Base-by-base conservation (phyloP, 2,329 filamentous ascomycete genomes). In the Colletotrichum liriopes region DNA sequence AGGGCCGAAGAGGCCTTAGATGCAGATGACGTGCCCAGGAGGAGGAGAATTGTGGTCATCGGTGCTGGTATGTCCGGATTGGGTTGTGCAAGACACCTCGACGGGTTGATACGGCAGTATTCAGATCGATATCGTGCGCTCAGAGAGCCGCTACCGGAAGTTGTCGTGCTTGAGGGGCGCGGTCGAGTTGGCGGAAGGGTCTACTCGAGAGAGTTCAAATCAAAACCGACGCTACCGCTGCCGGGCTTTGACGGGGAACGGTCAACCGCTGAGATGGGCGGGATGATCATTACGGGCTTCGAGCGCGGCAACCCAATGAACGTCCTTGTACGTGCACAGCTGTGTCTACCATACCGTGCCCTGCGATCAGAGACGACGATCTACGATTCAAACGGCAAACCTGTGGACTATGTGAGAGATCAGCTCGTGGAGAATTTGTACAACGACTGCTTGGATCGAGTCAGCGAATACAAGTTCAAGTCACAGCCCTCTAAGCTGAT, bases 201-300 rank as follows among this genome's bases (percentile, higher is more conserved):
- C 26, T 98, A 98, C 82, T 99, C 96, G 65, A 94, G 89, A 65
- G 83, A 88, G 32, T 88, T 92, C 74, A 85, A 85, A 87, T 91
- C 84, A 84, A 93, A 85, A 81, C 89, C 80, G 82, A 85, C 67
- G 79, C 85, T 78, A 82, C 83, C 75, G 76, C 90, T 79, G 83
- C 86, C 79, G 77, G 86, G 75, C 79, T 82, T 89, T 87, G 80
- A 89, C 83, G 87, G 86, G 11, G 88, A 86, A 73, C 86, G 90
- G 62, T 93, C 93, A 78, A 98, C 95, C 26, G 96, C 94, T 41
- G 96, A 99, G 81, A 97, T 98, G 92, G 96, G 96, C 37, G 96
- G 96, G 67, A 98, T 99, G 87, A 98, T 99, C 72, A 95, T 99
- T 73, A 98, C 97, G 43, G 96, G 96, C 0, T 99, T 98, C 80